phyloP scores from a whole-genome alignment of 208 protist species.

The Acanthamoeba polyphaga region DNA sequence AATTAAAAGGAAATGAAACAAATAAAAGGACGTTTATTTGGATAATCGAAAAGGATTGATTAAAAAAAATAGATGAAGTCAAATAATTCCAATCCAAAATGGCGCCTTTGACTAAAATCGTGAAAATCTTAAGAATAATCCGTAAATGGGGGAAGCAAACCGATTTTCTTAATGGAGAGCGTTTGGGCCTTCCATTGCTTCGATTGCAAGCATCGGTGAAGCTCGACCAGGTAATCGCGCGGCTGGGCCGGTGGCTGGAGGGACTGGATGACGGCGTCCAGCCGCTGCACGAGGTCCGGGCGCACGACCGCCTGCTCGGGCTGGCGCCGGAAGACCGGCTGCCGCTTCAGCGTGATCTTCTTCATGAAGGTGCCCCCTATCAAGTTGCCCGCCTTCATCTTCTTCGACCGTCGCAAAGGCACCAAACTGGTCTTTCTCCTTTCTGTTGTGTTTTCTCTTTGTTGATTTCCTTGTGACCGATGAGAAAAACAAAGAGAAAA shows the following conservation, averaged over 20 bases:
- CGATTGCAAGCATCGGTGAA: background rate
- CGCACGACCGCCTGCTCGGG: constrained; percentile 9
- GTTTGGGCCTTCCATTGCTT: constrained; percentile 26
- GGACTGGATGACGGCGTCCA: background rate
- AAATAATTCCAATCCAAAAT: too few relatives aligned
- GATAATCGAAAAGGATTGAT: background rate
- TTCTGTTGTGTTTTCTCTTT: too few relatives aligned
- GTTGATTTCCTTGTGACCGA: too few relatives aligned
- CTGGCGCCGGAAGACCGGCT: background rate
- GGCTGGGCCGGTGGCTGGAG: background rate
- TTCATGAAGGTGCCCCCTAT: constrained; percentile 64
- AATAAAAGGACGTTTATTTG: background rate
- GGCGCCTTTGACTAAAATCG: background rate
- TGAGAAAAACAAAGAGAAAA: too few relatives aligned
- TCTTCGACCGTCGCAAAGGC: background rate
- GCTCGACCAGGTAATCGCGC: background rate
- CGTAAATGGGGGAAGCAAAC: background rate
- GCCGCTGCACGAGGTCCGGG: background rate
- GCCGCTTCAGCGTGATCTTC: constrained; percentile 58
- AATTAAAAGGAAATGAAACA: background rate
- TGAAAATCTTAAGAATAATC: background rate
- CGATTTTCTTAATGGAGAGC: constrained; percentile 23
- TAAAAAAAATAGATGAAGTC: too few relatives aligned
- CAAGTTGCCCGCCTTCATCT: constrained; percentile 35
- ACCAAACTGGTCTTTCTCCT: too few relatives aligned